A percentile compares a stretch with the other conserved stretches of the same genome.
These are phyloP conservation scores for Casaregolazyma lundiana DNA, from an alignment of 1,139 yeast species.

Conservation along the genomic window DNA sequence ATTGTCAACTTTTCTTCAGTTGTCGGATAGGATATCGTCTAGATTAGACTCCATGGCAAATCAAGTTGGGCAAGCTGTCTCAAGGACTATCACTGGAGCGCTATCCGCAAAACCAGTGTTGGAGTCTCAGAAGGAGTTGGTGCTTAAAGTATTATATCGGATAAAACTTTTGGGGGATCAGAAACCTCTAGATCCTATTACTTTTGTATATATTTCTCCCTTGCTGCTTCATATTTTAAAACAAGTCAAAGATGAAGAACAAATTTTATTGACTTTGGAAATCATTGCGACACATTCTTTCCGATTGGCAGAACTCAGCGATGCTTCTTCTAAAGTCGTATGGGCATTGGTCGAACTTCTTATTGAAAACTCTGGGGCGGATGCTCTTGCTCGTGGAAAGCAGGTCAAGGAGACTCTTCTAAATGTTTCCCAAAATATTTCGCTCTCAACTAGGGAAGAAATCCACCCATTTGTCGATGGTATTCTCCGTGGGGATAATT, in stretches of 20 bases:
- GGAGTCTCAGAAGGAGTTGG: constrained; percentile 50
- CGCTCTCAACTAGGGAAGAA: constrained; percentile 55
- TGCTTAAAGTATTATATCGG: constrained; percentile 67
- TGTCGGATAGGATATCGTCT: constrained; percentile 34
- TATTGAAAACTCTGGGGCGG: constrained; percentile 3
- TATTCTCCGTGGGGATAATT: constrained; percentile 56
- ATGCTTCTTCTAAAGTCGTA: constrained; percentile 63
- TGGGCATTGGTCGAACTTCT: constrained; percentile 54
- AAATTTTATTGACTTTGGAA: constrained; percentile 70
- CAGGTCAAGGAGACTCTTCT: constrained; percentile 77
- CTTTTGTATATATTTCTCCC: constrained; percentile 73
- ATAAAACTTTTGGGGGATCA: constrained; percentile 73
- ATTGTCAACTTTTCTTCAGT: constrained; percentile 27
- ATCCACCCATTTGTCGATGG: constrained; percentile 55
- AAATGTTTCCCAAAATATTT: constrained; percentile 73
- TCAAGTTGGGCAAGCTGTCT: constrained; percentile 63
- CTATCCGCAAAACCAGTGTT: constrained; percentile 33
- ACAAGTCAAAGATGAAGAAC: constrained; percentile 61
- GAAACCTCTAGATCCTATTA: constrained; percentile 59
- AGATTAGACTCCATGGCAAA: constrained; percentile 48
- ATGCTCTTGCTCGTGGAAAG: constrained; percentile 68
- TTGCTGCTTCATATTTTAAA: constrained; percentile 51
- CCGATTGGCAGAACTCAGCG: constrained; percentile 56
- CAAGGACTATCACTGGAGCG: background rate
- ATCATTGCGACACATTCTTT: constrained; percentile 74